Evolutionary conservation across 805 yeast genomes (phyloP).

Genomic region (Candida ficus): DNA sequence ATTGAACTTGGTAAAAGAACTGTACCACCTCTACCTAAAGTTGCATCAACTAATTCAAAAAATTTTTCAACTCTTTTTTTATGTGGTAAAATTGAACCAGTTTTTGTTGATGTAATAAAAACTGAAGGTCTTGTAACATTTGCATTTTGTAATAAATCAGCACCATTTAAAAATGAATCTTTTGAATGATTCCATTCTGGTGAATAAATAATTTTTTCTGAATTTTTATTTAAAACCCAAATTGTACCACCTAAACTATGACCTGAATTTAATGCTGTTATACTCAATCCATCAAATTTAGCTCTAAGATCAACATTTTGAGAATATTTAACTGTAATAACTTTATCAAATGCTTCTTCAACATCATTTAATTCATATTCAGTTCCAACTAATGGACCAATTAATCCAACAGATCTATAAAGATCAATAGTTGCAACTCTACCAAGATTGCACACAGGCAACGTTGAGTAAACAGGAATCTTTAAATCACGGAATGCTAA

Average conservation of each 20-base stretch:
- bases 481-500: conserved; percentile 57
- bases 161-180: conserved; percentile 77
- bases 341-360: conserved; percentile 72
- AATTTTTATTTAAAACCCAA: conserved; percentile 70
- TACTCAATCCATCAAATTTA: conserved; percentile 49
- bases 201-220: conserved; percentile 81
- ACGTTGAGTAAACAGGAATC: conserved; percentile 78
- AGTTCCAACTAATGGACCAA: conserved; percentile 64
- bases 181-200: conserved; percentile 94
- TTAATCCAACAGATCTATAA: conserved; percentile 64
- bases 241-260: conserved; percentile 91
- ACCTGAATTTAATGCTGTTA: conserved; percentile 88
- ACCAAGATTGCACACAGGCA: conserved; percentile 87
- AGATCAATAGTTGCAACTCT: conserved; percentile 79
- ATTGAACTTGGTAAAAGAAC: conserved; percentile 78
- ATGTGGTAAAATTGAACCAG: conserved; percentile 61
- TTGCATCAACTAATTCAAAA: conserved; percentile 54
- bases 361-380: conserved; percentile 64
- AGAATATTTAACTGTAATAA: conserved; percentile 66
- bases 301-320: conserved; percentile 67
- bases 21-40: conserved; percentile 71
- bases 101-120: conserved; percentile 64
- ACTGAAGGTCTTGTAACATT: conserved; percentile 77
- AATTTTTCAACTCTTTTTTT: conserved; percentile 61
- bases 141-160: conserved; percentile 55